Evolutionary conservation across 1,284 basidiomycete species (phyloP).

Genomic region (Coniferiporia sulphurascens): DNA sequence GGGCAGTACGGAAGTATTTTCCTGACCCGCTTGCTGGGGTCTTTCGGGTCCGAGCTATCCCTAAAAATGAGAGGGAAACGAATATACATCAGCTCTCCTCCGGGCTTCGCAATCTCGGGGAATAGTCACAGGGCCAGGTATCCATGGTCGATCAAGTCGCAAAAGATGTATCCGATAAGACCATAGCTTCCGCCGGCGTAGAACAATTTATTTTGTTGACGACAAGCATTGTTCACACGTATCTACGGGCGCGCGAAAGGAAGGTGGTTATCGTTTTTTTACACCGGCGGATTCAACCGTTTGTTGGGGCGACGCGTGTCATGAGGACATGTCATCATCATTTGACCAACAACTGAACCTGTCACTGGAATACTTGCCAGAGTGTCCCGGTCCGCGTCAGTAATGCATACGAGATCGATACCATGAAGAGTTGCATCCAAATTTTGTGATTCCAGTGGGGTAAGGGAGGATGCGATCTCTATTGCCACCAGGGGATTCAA

Average conservation of each 20-base stretch:
- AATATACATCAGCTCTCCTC: constrained; percentile 9
- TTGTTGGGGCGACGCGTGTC: background rate
- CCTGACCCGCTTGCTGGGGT: constrained; percentile 60
- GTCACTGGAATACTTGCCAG: constrained; percentile 11
- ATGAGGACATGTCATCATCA: background rate
- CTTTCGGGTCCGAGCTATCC: constrained; percentile 41
- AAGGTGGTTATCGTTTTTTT: background rate
- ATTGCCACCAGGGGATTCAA: constrained; percentile 63
- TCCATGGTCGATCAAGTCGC: constrained; percentile 83
- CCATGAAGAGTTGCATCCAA: constrained; percentile 55
- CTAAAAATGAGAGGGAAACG: constrained; percentile 15
- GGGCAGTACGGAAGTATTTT: constrained; percentile 62
- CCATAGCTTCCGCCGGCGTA: constrained; percentile 90
- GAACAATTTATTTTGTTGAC: constrained; percentile 70
- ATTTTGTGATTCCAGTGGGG: constrained; percentile 36
- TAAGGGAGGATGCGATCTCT: constrained; percentile 9
- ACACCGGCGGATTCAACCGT: background rate
- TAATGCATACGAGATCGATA: constrained; percentile 82
- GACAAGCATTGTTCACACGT: constrained; percentile 71
- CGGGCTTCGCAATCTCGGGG: constrained; percentile 4
- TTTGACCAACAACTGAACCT: background rate
- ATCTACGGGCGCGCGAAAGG: constrained; percentile 42
- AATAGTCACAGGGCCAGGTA: constrained; percentile 74
- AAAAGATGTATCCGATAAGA: constrained; percentile 91
- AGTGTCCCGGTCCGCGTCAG: constrained; percentile 63